Base-by-base conservation (phyloP, 495 filamentous ascomycete genomes). In the Podospora pseudopauciseta region DNA sequence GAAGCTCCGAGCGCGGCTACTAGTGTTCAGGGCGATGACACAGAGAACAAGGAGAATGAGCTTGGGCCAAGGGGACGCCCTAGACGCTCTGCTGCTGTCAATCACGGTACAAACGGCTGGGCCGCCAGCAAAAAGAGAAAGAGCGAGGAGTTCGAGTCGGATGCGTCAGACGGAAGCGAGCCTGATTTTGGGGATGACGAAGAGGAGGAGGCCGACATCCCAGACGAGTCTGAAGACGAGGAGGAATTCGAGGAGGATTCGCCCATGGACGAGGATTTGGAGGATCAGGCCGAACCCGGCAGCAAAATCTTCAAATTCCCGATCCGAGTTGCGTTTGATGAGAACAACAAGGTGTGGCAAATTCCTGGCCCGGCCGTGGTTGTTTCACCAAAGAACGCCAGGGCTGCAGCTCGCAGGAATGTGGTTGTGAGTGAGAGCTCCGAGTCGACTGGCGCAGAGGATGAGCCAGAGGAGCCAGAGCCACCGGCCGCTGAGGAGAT, bases 251-350 rank as follows among this genome's bases (percentile, higher is more conserved):
- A 86, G 26, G 85, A 85, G 32, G 88, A 88, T 58, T 87, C 87
- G 49, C 82, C 81, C 4, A 77, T 80, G 76, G 83, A 78, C 26
- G 83, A 87, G 27, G 81, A 85, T 49, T 80, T 87, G 20, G 86
- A 83, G 2, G 82, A 88, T 20, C 78, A 79, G 1, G 63, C 49
- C 13, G 68, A 54, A 19, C 16, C 18, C 56, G 13, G 30, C 66
- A 90, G 86, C 66, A 82, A 91, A 28, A 82, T 94, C 44, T 87
- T 92, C 68, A 89, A 89, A 70, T 83, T 94, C 59, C 83, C 79
- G 4, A 74, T 84, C 28, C 75, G 73, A 3, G 76, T 75, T 16
- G 30, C 65, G 1, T 68, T 79, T 53, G 75, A 75, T 30, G 72
- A 76, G 66, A 63, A 78, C 59, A 67, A 67, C 69, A 74, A 77